Base-by-base conservation (phyloP, 257 asterid genomes). In the Ilex aquifolium region DNA sequence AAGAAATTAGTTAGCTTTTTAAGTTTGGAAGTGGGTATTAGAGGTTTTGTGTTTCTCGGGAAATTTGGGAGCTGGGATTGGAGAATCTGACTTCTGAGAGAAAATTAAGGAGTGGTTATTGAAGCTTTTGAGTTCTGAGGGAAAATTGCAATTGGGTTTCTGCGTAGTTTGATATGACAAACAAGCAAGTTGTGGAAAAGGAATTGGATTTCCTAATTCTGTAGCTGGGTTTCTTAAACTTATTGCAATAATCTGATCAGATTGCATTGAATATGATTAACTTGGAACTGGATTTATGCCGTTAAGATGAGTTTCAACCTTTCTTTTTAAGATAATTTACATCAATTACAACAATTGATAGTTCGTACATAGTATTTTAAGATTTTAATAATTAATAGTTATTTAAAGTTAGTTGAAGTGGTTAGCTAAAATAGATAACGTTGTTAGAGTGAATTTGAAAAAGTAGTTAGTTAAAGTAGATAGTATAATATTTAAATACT, bases 31-130 rank as follows among this genome's bases (percentile, higher is more conserved):
- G 62, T 52, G 57, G 66, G 67, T 31, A 15, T 16, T 70, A 56
- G 64, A 71, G 51, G 52, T 69, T 2, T 58, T 65, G 36, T 67
- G 60, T 69, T 82, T 75, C 85, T 77, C 74, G 62, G 60, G 49
- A 59, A 56, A 13, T 56, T 66, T 60, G 74, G 62, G 59, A 70
- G 58, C 70, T 64, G 72, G 71, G 75, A 44, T 68, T 49, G 15
- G 66, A 51, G 57, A 54, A 77, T 74, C 66, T 76, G 69, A 63
- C 67, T 67, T 78, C 75, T 57, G 71, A 65, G 75, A 81, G 75
- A 21, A 80, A 74, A 67, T 68, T 77, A 60, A 66, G 54, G 62
- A 66, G 36, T 64, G 65, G 74, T 13, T 39, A 46, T 56, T 63
- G 16, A 39, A 52, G 16, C 8, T 64, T 15, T 30, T 60, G 54